These are phyloP conservation scores for Candida pseudocylindracea DNA, from an alignment of 1,139 yeast species.

Conservation along the genomic window DNA sequence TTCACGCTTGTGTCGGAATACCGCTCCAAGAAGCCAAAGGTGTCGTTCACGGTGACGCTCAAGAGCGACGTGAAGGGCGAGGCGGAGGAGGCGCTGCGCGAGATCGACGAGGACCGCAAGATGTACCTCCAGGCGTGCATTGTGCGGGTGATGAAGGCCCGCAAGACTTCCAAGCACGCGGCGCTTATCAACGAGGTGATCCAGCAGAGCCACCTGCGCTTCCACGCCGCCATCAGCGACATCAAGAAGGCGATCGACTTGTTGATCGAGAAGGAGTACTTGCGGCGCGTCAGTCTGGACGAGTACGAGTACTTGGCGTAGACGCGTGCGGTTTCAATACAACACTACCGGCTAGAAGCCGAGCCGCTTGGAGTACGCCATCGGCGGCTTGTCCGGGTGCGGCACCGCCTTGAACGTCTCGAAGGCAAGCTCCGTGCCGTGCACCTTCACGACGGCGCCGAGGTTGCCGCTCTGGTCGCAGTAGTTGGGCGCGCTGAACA, in stretches of 20 bases:
- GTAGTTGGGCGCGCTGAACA: slow-evolving; percentile 93
- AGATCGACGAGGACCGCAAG: slow-evolving; percentile 72
- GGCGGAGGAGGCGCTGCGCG: slow-evolving; percentile 63
- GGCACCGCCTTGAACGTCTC: slow-evolving; percentile 55
- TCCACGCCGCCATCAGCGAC: slow-evolving; percentile 68
- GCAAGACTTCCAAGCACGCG: slow-evolving; percentile 60
- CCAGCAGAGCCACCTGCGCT: slow-evolving; percentile 67
- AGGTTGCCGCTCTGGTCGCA: slow-evolving; percentile 81
- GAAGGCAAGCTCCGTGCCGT: no score
- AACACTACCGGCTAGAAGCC: slow-evolving; percentile 16
- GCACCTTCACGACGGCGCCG: slow-evolving; percentile 67
- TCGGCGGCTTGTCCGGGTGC: slow-evolving; percentile 84
- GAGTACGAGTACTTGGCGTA: slow-evolving; percentile 63
- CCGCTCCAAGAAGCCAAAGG: slow-evolving; percentile 64
- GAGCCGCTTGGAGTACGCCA: slow-evolving; percentile 73
- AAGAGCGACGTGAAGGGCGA: slow-evolving; percentile 62
- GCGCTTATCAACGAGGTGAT: slow-evolving; percentile 74
- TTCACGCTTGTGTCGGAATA: slow-evolving; percentile 65
- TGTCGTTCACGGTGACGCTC: slow-evolving; percentile 69
- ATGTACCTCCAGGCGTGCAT: slow-evolving; percentile 79
- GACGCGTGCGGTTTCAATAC: no score
- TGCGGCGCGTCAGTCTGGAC: slow-evolving; percentile 57
- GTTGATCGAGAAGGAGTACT: slow-evolving; percentile 69
- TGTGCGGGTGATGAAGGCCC: slow-evolving; percentile 91
- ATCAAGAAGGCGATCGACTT: slow-evolving; percentile 74